Evolutionary conservation across 768 basidiomycete species (phyloP).

Genomic region (Boletus rubroflammeus): DNA sequence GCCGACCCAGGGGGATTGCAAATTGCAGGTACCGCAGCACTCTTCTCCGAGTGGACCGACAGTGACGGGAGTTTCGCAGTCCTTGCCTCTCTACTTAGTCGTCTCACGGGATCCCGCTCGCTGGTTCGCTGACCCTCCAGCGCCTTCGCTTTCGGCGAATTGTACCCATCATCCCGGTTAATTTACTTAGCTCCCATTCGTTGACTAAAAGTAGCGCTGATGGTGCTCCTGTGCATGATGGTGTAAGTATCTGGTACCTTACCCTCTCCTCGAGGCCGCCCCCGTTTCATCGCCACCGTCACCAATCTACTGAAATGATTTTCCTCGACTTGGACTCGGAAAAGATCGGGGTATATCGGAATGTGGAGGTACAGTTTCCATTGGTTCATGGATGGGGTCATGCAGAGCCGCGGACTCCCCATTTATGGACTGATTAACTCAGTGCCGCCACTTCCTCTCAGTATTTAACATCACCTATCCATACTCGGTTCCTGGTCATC

Average conservation of each 20-base stretch:
- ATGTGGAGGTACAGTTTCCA: conserved; percentile 13
- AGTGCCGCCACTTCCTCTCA: conserved; percentile 6
- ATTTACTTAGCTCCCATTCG: background rate
- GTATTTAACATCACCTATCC: conserved; percentile 17
- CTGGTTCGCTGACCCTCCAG: background rate
- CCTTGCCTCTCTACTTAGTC: background rate
- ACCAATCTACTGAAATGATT: conserved; percentile 8
- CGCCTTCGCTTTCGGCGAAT: background rate
- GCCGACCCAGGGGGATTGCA: background rate
- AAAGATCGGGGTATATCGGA: conserved; percentile 12
- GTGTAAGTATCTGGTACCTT: conserved; percentile 12
- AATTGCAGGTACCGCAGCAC: background rate
- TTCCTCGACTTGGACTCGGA: conserved; percentile 12
- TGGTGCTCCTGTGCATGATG: background rate
- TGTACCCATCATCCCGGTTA: background rate
- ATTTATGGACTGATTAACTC: conserved; percentile 7
- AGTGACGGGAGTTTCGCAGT: background rate
- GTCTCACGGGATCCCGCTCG: background rate
- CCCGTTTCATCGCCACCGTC: conserved; percentile 21
- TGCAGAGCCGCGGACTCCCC: conserved; percentile 12
- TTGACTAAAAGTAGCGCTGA: background rate
- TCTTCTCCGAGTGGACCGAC: background rate
- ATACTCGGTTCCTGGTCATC: background rate
- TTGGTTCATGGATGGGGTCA: conserved; percentile 19
- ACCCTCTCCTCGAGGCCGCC: conserved; percentile 17